A percentile compares a stretch with the other conserved stretches of the same genome.
phyloP scores from a whole-genome alignment of 139 green algal species.

The Chlorella sp. region DNA sequence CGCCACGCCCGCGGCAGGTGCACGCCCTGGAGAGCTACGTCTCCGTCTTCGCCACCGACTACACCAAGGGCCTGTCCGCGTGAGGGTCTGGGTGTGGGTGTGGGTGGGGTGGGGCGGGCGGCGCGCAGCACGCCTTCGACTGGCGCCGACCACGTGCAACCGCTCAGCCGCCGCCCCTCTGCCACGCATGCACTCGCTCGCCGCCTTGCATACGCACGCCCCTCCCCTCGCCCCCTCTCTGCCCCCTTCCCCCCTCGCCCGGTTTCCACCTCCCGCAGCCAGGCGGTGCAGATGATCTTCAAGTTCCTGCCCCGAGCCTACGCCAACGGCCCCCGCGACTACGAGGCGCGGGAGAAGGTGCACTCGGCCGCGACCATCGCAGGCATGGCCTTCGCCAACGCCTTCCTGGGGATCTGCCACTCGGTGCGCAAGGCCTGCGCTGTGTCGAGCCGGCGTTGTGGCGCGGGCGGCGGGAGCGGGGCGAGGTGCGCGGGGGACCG shows the following conservation, averaged over 20 bases:
- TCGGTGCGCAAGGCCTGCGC: too few species aligned
- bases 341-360: constrained; percentile 66
- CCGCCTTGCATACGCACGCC: neutral
- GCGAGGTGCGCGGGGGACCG: too few species aligned
- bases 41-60: constrained; percentile 62
- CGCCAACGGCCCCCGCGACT: constrained; percentile 53
- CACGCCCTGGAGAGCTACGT: constrained; percentile 43
- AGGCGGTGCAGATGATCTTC: constrained; percentile 2
- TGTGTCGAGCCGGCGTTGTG: too few species aligned
- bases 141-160: too few species aligned
- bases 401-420: constrained; percentile 79
- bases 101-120: too few species aligned
- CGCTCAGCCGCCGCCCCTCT: too few species aligned
- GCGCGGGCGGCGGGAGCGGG: too few species aligned
- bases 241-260: neutral
- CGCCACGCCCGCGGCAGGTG: neutral
- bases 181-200: constrained; percentile 54
- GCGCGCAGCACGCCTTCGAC: too few species aligned
- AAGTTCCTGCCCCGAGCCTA: constrained; percentile 58
- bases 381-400: constrained; percentile 80
- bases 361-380: constrained; percentile 74
- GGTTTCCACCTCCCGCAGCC: neutral
- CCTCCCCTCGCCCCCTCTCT: constrained; percentile 41
- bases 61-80: too few species aligned
- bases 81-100: too few species aligned